phyloP scores from a whole-genome alignment of 176 grass and related monocot species.

The Dactylis glomerata region DNA sequence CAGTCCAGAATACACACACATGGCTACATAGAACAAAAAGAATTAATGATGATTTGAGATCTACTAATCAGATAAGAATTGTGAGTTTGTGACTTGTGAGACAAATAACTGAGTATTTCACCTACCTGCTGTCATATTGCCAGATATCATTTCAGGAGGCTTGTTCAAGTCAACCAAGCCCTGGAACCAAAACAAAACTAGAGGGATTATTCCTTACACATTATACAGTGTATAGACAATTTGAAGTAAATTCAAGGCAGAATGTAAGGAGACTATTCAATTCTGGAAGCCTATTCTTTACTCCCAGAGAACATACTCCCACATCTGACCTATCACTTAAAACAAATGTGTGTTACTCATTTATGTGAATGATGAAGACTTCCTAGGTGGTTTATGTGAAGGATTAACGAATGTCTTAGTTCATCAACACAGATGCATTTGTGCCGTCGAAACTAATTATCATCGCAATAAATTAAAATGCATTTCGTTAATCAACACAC shows the following conservation, averaged over 20 bases:
- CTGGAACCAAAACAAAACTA: background rate
- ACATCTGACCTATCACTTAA: background rate
- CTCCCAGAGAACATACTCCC: background rate
- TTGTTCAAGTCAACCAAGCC: slow-evolving; percentile 26
- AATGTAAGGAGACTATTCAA: background rate
- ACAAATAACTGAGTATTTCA: background rate
- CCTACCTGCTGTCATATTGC: slow-evolving; percentile 25
- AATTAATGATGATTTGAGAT: background rate
- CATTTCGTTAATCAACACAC: too few relatives aligned
- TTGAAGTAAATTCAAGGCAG: background rate
- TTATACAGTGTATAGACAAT: background rate
- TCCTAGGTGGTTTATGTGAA: background rate
- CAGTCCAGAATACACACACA: slow-evolving; percentile 85
- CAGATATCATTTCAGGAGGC: slow-evolving; percentile 22
- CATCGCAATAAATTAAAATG: too few relatives aligned
- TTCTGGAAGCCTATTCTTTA: background rate
- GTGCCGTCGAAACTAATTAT: background rate
- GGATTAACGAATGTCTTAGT: background rate
- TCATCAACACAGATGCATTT: background rate
- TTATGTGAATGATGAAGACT: background rate
- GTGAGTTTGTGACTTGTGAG: background rate
- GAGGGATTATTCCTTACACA: background rate
- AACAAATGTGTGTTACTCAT: background rate
- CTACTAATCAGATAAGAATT: background rate
- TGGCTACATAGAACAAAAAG: slow-evolving; percentile 42